phyloP scores from a whole-genome alignment of 495 filamentous ascomycete species.

The Sordaria brevicollis region DNA sequence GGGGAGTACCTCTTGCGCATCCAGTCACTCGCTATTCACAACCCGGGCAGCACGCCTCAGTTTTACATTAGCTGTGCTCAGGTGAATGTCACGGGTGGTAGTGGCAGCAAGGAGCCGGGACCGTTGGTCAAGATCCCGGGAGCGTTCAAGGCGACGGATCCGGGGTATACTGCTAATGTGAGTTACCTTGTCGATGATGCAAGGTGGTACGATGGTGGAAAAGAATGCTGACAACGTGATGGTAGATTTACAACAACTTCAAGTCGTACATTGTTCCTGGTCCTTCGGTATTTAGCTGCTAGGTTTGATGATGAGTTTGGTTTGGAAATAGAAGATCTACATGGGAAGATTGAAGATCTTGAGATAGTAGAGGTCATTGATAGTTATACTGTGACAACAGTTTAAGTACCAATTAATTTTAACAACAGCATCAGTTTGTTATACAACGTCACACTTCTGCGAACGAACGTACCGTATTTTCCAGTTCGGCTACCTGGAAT shows the following conservation, averaged over 20 bases:
- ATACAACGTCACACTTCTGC: background rate
- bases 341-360: background rate
- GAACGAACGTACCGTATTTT: background rate
- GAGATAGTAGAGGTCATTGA: background rate
- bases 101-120: constrained; percentile 31
- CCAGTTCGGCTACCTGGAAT: background rate
- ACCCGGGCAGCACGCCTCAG: constrained; percentile 38
- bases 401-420: background rate
- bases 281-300: constrained; percentile 28
- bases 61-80: constrained; percentile 52
- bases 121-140: constrained; percentile 43
- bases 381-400: too few relatives aligned
- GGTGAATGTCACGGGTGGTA: constrained; percentile 42
- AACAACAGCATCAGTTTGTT: background rate
- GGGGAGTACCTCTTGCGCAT: constrained; percentile 55
- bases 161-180: constrained; percentile 40
- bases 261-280: constrained; percentile 40
- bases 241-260: constrained; percentile 42
- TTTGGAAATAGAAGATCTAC: background rate
- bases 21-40: constrained; percentile 53
- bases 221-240: constrained; percentile 1
- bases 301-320: background rate
- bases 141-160: constrained; percentile 43
- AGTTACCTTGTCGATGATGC: background rate
- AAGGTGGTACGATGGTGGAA: background rate